phyloP scores from a whole-genome alignment of 2,329 filamentous ascomycete species.

The Thermoascus crustaceus region DNA sequence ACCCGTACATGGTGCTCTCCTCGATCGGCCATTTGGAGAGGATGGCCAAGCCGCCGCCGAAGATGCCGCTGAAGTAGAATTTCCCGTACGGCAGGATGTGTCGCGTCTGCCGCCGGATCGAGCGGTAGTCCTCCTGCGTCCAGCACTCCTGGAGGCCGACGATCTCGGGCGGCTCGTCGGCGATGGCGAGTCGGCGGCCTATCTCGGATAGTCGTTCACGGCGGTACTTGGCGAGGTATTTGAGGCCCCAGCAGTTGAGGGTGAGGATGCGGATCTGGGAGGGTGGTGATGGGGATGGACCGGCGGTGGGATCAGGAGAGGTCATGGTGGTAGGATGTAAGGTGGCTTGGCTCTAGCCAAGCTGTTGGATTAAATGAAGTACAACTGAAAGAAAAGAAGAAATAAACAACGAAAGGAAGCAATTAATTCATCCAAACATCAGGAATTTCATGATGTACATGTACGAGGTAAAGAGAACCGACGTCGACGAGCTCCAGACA shows the following conservation, averaged over 20 bases:
- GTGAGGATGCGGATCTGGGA: slow-evolving; percentile 69
- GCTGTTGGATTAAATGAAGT: no score
- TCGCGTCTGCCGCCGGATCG: slow-evolving; percentile 64
- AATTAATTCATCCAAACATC: not conserved
- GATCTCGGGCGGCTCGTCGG: slow-evolving; percentile 65
- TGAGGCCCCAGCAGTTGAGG: slow-evolving; percentile 95
- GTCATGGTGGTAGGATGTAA: slow-evolving; percentile 5
- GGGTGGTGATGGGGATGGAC: slow-evolving; percentile 39
- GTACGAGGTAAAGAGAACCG: not conserved
- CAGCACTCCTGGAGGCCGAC: slow-evolving; percentile 95
- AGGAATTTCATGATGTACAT: not conserved
- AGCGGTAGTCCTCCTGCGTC: slow-evolving; percentile 74
- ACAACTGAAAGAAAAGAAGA: not conserved
- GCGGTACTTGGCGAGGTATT: slow-evolving; percentile 72
- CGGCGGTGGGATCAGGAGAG: slow-evolving; percentile 5
- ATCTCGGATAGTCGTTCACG: slow-evolving; percentile 74
- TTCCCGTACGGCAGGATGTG: slow-evolving; percentile 79
- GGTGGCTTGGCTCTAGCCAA: no score
- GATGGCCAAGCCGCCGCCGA: slow-evolving; percentile 82
- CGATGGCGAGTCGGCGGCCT: slow-evolving; percentile 64
- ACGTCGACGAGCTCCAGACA: not conserved
- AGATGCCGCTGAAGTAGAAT: slow-evolving; percentile 83
- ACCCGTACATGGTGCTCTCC: slow-evolving; percentile 76
- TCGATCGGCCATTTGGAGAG: slow-evolving; percentile 88
- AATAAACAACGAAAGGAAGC: not conserved